A percentile compares a stretch with the other conserved stretches of the same genome.
phyloP scores from a whole-genome alignment of 2,329 filamentous ascomycete species.

The Fusarium sp. region DNA sequence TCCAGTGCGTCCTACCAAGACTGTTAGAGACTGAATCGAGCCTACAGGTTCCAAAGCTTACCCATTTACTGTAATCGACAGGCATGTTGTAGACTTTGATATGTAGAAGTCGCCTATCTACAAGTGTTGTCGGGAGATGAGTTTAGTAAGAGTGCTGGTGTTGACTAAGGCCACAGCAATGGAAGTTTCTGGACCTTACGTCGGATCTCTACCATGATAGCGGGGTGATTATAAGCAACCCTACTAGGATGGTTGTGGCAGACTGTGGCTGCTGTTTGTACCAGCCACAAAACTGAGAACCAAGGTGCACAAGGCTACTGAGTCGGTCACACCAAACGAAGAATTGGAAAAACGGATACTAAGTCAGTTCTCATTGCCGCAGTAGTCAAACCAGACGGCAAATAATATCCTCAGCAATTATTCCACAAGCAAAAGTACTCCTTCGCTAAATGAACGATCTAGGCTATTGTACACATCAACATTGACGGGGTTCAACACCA shows the following conservation, averaged over 20 bases:
- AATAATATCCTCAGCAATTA: slow-evolving; percentile 13
- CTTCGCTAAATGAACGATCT: slow-evolving; percentile 43
- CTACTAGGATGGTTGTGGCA: slow-evolving; percentile 31
- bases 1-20: slow-evolving; percentile 79
- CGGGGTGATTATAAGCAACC: slow-evolving; percentile 36
- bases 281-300: not conserved
- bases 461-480: slow-evolving; percentile 39
- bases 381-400: not conserved
- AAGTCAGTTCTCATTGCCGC: not conserved
- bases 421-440: slow-evolving; percentile 41
- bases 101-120: not conserved
- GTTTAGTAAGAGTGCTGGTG: not conserved
- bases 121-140: not conserved
- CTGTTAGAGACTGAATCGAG: slow-evolving; percentile 5
- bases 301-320: not conserved
- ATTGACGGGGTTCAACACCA: slow-evolving; percentile 35
- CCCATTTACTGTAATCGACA: slow-evolving; percentile 75
- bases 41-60: slow-evolving; percentile 46
- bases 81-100: slow-evolving; percentile 52
- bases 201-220: slow-evolving; percentile 39
- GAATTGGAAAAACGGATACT: not conserved
- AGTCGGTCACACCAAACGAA: not conserved
- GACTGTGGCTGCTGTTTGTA: not conserved
- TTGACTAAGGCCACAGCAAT: slow-evolving; percentile 5
- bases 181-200: slow-evolving; percentile 42